phyloP scores from a whole-genome alignment of 2,329 filamentous ascomycete genomes.

The Simplicillium sp. region DNA sequence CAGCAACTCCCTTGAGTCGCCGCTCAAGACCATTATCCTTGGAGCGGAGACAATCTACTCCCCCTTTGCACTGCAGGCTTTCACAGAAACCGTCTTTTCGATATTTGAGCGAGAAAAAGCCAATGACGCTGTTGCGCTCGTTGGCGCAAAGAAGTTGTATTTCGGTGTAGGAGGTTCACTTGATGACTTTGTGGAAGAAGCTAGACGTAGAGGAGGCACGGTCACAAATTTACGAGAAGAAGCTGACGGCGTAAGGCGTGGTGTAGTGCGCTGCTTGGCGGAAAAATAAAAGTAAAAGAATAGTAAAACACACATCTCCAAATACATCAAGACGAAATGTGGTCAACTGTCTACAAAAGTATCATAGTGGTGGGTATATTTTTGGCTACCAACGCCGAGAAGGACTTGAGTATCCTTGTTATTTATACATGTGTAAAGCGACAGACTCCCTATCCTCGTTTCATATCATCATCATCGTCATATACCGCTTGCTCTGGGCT shows the following conservation, averaged over 20 bases:
- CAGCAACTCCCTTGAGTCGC: slow-evolving; percentile 6
- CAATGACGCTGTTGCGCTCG: slow-evolving; percentile 46
- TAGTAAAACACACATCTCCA: not conserved
- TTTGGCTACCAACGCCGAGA: not conserved
- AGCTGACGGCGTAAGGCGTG: slow-evolving; percentile 49
- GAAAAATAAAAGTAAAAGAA: not conserved
- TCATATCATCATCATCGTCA: not conserved
- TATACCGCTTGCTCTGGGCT: slow-evolving; percentile 10
- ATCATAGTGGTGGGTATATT: not conserved
- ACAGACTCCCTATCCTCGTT: not conserved
- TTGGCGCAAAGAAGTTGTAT: slow-evolving; percentile 72
- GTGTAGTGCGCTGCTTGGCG: slow-evolving; percentile 45
- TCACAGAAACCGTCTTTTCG: slow-evolving; percentile 55
- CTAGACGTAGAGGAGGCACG: slow-evolving; percentile 35
- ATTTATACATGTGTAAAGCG: not conserved
- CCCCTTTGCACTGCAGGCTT: slow-evolving; percentile 58
- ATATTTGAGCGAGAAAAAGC: slow-evolving; percentile 39
- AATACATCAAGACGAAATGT: too few relatives aligned
- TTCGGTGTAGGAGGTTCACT: slow-evolving; percentile 79
- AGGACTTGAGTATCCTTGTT: not conserved
- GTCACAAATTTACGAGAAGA: slow-evolving; percentile 48
- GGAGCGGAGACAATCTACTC: slow-evolving; percentile 81
- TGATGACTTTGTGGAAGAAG: slow-evolving; percentile 57
- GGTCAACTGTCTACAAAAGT: not conserved
- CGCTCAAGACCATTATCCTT: slow-evolving; percentile 42